Evolutionary conservation across 352 stramenopile species (phyloP), one percentile per base, ranked within the genome.

Genomic region (Phytopythium helicoides): DNA sequence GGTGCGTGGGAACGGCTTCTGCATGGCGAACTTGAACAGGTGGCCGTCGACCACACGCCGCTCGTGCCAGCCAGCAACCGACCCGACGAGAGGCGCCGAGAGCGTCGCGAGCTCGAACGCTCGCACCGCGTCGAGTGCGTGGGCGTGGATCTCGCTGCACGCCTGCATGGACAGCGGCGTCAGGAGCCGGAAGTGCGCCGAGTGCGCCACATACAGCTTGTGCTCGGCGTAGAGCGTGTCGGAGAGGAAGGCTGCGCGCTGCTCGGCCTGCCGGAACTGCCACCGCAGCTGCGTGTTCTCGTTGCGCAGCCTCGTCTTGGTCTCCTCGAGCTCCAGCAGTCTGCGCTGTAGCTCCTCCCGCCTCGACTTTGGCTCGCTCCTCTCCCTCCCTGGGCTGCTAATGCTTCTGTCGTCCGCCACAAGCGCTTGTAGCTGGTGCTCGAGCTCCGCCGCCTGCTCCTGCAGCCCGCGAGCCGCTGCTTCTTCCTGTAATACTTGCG

Each of bases 401-500:
- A 5, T 9, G 28, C 28, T 33, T 5, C 28, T 33, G 28, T 33
- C 28, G 9, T 9, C 9, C 28, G 28, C 28, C 28, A 33, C 28
- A 12, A 48, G 9, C 23, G 41, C 22, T 22, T 28, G 33, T 9
- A 48, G 41, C 14, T 34, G 23, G 11, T 18, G 18, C 22, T 48
- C 41, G 41, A 48, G 41, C 15, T 15, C 33, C 41, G 28, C 41
- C 14, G 33, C 23, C 33, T 48, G 41, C 4, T 28, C 22, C 14
- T 48, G 41, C 11, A 48, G 41, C 12, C 19, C 41, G 14, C 40
- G 22, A 25, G 28, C 14, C 42, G 25, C 8, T 37, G 23, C 42
- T 49, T 49, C 52, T 72, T 68, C 41, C 59, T 54, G 52, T 72
- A 68, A 55, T 72, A 72, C 47, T 65, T 52, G 12, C 59, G 59